Base-by-base conservation (phyloP, 2,329 filamentous ascomycete species). In the Neonectria magnoliae region DNA sequence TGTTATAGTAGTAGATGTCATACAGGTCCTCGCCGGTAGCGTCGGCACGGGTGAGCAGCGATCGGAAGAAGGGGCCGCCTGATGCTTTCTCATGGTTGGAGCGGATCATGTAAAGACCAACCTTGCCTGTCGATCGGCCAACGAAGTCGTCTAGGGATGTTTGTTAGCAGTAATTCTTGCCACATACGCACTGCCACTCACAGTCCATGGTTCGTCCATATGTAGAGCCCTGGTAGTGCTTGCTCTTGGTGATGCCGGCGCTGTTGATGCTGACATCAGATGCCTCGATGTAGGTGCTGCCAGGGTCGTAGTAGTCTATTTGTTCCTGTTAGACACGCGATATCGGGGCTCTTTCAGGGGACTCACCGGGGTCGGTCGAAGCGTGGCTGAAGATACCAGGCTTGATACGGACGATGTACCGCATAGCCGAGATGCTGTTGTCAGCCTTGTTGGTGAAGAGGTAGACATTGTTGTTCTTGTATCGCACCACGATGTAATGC, bases 361-460 rank as follows among this genome's bases (percentile, higher is more conserved):
- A 25, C 53, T 9, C 47, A 69, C 67, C 60, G 57, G 68, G 57
- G 14, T 75, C 73, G 8, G 70, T 70, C 3, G 70, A 68, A 10
- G 66, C 67, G 51, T 77, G 75, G 9, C 69, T 68, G 48, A 77
- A 74, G 54, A 76, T 73, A 20, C 76, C 74, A 25, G 70, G 65
- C 47, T 72, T 75, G 62, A 78, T 75, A 5, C 76, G 73, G 7
- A 77, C 74, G 27, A 81, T 81, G 62, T 81, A 81, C 5, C 79
- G 74, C 48, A 78, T 79, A 1, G 79, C 79, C 3, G 77, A 78
- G 31, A 81, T 73, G 29, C 76, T 79, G 29, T 73, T 69, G 36
- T 81, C 79, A 5, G 72, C 75, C 68, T 81, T 82, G 68, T 81
- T 81, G 66, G 80, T 81, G 65, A 81, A 80, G 33, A 82, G 79